Conservation (phyloP, 371 early-diverging fungal species). For the Batrachochytrium dendrobatidis region DNA sequence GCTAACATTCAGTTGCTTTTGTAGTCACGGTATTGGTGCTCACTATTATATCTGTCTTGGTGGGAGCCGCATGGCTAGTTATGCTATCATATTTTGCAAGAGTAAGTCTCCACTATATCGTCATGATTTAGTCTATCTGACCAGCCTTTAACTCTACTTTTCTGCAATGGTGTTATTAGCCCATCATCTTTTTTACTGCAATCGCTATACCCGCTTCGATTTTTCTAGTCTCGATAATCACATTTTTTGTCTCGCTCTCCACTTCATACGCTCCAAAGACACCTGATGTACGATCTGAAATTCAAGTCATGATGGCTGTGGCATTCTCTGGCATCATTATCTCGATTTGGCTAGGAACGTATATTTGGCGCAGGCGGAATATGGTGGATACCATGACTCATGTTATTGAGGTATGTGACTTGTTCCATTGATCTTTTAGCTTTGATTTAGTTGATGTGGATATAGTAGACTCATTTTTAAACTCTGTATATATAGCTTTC, state of each 20-base stretch:
- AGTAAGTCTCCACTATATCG: neutral
- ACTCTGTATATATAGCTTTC: constrained; percentile 44
- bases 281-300: neutral
- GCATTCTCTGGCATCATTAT: neutral
- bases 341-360: neutral
- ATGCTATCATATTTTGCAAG: neutral
- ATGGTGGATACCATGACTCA: constrained; percentile 8
- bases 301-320: neutral
- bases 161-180: no score
- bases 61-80: neutral
- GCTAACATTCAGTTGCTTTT: neutral
- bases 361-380: constrained; percentile 2
- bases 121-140: no score
- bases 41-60: neutral
- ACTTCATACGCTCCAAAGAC: neutral
- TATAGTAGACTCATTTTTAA: neutral
- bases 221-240: neutral
- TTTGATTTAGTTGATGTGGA: constrained; percentile 1
- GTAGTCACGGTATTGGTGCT: neutral
- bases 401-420: constrained; percentile 4
- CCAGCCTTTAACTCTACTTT: no score
- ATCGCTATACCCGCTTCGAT: neutral
- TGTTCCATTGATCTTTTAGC: neutral
- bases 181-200: neutral
- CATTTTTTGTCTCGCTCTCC: neutral